Evolutionary conservation across 2,329 filamentous ascomycete species (phyloP).

Genomic region (Bretziella fagacearum): DNA sequence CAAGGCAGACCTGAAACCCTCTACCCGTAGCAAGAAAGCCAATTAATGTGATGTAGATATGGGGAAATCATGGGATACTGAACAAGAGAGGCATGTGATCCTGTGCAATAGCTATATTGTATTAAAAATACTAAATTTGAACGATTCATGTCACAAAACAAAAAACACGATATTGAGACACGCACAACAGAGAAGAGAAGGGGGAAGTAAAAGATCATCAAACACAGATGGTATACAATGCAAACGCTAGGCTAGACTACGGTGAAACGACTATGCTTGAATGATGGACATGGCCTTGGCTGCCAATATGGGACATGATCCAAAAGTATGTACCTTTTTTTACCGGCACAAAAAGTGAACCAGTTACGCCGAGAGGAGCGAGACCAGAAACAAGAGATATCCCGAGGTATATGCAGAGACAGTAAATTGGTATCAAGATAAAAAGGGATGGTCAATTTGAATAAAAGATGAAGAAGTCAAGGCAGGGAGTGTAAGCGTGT

Average conservation of each 20-base stretch:
- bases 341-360: neutral
- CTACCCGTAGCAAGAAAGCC: neutral
- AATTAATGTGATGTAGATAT: constrained; percentile 1
- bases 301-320: neutral
- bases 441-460: neutral
- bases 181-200: no score
- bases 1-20: constrained; percentile 48
- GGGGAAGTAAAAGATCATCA: neutral
- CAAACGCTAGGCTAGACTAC: neutral
- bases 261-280: neutral
- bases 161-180: neutral
- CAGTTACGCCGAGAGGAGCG: neutral
- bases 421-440: neutral
- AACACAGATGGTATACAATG: neutral
- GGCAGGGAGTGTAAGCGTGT: neutral
- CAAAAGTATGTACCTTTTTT: no score
- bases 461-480: neutral
- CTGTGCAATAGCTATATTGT: neutral
- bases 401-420: neutral
- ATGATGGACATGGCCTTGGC: neutral
- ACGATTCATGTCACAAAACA: neutral
- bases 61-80: neutral
- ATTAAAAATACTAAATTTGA: neutral
- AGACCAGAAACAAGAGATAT: neutral
- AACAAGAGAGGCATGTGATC: neutral